Base-by-base conservation (phyloP, 768 basidiomycete genomes). In the Lentinula sp. region DNA sequence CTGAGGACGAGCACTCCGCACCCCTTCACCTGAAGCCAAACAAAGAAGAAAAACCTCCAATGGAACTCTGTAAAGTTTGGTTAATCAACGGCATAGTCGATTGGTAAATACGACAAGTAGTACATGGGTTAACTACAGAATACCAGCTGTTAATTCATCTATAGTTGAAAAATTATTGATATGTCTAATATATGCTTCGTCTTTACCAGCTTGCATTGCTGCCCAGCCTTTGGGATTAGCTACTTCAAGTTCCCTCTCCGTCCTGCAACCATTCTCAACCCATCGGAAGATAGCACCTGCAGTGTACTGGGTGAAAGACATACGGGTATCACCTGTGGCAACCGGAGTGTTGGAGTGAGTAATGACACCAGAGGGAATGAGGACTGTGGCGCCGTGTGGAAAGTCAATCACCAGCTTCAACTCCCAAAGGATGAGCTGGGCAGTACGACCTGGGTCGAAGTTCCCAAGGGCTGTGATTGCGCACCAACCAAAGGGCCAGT, bases 401-500 rank as follows among this genome's bases (percentile, higher is more conserved):
- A 39, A 6, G 57, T 57, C 20, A 62, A 36, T 8, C 62, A 6
- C 12, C 42, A 50, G 0, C 64, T 56, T n/a, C 66, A 35, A n/a
- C n/a, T n/a, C n/a, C n/a, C n/a, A n/a, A n/a, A n/a, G n/a, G n/a
- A n/a, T n/a, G n/a, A n/a, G n/a, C 41, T 68, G 66, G 1, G 65
- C 64, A 42, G 64, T 59, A 0, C 15, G 37, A 8, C n/a, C 18
- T 0, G 61, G 50, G 35, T 57, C 55, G 20, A 57, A 57, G 3
- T 18, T 23, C 4, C 55, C 55, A 32, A 64, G 43, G 0, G 71
- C 63, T 6, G 61, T 66, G 16, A 74, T 70, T 0, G 66, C 61
- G 35, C 70, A 74, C 48, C 62, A 55, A 0, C 70, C 69, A 12
- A 23, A 62, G 0, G 69, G 60, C 1, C 67, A 45, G 32, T 74